A percentile compares a stretch with the other conserved stretches of the same genome.
phyloP scores from a whole-genome alignment of 164 flowering plant species.

The Magnolia sinica region DNA sequence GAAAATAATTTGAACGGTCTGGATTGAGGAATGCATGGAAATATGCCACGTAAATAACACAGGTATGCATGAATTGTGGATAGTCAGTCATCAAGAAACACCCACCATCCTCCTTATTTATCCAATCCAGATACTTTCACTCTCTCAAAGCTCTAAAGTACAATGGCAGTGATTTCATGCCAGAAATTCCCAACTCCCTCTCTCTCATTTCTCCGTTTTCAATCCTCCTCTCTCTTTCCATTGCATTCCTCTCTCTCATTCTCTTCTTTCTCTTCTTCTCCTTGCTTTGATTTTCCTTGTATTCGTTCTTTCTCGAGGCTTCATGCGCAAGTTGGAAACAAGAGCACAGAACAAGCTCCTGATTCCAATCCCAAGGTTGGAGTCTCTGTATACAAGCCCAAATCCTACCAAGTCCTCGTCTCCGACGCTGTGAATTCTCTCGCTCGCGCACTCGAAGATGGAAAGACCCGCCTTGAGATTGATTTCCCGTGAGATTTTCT shows the following conservation, averaged over 20 bases:
- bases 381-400: slow-evolving; percentile 82
- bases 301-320: slow-evolving; percentile 8
- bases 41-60: no score
- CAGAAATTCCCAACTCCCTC: slow-evolving; percentile 3
- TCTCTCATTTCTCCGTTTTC: slow-evolving; percentile 8
- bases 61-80: no score
- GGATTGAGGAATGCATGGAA: no score
- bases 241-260: slow-evolving; percentile 4
- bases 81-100: not conserved
- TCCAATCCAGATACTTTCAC: not conserved
- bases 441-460: slow-evolving; percentile 69
- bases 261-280: not conserved
- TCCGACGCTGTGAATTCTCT: slow-evolving; percentile 81
- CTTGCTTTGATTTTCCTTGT: slow-evolving; percentile 11
- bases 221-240: not conserved
- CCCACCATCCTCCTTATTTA: not conserved
- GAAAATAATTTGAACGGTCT: no score
- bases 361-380: slow-evolving; percentile 55
- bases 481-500: slow-evolving; percentile 76
- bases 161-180: not conserved
- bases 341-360: slow-evolving; percentile 20
- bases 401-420: slow-evolving; percentile 75
- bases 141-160: not conserved
- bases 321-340: slow-evolving; percentile 16
- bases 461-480: slow-evolving; percentile 76